Evolutionary conservation across 2,329 filamentous ascomycete species (phyloP).

Genomic region (Sporothrix pseudoabietina): DNA sequence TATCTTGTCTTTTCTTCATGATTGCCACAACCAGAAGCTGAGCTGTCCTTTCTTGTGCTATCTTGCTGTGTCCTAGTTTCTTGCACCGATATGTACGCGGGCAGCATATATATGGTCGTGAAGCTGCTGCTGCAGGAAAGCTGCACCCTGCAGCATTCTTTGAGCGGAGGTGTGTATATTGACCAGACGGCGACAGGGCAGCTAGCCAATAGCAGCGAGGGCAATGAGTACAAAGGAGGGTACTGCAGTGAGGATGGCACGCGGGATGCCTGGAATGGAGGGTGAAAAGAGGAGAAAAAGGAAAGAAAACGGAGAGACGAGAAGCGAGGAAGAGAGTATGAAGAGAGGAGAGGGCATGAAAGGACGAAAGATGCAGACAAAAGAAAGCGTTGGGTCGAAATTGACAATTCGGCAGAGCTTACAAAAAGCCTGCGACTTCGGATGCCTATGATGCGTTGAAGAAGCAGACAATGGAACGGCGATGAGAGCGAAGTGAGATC

Average conservation of each 20-base stretch:
- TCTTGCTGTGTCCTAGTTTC: not conserved
- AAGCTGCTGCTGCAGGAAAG: slow-evolving; percentile 16
- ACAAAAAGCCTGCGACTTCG: too few species aligned
- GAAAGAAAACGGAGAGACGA: not conserved
- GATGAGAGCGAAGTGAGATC: not conserved
- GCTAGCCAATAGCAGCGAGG: slow-evolving; percentile 8
- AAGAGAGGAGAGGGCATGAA: not conserved
- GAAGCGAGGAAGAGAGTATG: not conserved
- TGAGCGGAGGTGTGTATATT: not conserved
- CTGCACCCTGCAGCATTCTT: slow-evolving; percentile 8
- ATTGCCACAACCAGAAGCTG: not conserved
- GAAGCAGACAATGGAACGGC: not conserved
- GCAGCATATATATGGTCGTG: slow-evolving; percentile 2
- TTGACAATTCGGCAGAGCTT: not conserved
- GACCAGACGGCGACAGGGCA: not conserved
- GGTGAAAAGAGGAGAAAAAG: slow-evolving; percentile 24
- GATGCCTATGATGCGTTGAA: not conserved
- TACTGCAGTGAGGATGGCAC: not conserved
- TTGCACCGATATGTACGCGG: not conserved
- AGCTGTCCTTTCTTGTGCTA: not conserved
- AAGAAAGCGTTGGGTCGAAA: slow-evolving; percentile 21
- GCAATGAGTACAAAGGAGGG: not conserved
- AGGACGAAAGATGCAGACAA: not conserved
- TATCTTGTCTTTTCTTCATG: not conserved
- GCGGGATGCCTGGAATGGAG: slow-evolving; percentile 6